Evolutionary conservation across 2,329 filamentous ascomycete species (phyloP).

Genomic region (Hymenoscyphus repandus): DNA sequence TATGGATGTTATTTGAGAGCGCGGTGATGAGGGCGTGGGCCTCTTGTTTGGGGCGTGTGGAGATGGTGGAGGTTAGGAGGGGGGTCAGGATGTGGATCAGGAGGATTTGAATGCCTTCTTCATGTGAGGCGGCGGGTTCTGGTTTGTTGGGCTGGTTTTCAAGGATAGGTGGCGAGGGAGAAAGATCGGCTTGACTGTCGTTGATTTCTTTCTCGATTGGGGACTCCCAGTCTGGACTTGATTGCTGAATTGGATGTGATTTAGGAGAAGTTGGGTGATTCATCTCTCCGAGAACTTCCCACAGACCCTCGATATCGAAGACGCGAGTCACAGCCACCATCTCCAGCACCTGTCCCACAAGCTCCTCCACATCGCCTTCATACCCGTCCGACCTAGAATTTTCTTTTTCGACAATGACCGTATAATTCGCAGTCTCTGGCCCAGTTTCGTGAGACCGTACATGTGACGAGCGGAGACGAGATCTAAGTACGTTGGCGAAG

Average conservation of each 20-base stretch:
- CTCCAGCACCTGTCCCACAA: constrained; percentile 34
- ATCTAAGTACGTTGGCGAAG: constrained; percentile 24
- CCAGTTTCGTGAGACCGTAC: not conserved
- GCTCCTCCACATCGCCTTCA: not conserved
- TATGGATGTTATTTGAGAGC: constrained; percentile 43
- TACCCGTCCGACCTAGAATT: not conserved
- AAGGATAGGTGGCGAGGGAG: not conserved
- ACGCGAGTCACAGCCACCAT: constrained; percentile 49
- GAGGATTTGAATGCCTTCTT: constrained; percentile 1
- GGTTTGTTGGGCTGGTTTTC: not conserved
- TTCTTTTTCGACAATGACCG: not conserved
- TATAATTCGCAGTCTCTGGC: constrained; percentile 5
- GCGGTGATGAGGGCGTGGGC: constrained; percentile 45
- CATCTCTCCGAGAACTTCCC: constrained; percentile 51
- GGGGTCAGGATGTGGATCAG: constrained; percentile 6
- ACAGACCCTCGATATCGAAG: constrained; percentile 54
- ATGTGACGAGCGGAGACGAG: constrained; percentile 8
- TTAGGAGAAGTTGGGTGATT: not conserved
- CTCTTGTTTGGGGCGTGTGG: constrained; percentile 32
- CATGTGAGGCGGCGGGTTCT: not conserved
- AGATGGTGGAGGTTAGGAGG: constrained; percentile 37
- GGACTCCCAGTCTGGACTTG: not conserved
- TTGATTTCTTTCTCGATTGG: not conserved
- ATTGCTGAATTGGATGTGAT: not conserved
- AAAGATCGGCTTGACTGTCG: not conserved